Conservation (phyloP, 352 stramenopile genomes). For the Phytophthora pseudosyringae region DNA sequence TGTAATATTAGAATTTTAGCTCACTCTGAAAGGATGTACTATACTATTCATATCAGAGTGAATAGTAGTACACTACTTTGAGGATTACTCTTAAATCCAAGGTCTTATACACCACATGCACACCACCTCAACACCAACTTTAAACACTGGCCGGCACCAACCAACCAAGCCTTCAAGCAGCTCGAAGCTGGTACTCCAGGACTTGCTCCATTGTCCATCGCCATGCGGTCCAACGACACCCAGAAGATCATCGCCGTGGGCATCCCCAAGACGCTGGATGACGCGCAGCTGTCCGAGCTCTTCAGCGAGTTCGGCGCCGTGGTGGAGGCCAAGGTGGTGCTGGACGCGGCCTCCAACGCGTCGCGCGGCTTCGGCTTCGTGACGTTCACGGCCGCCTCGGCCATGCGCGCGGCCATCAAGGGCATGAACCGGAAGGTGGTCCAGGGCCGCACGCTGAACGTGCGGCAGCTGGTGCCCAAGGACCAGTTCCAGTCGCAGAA, state of each 20-base stretch:
- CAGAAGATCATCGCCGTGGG: conserved; percentile 89
- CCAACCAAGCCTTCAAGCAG: conserved; percentile 13
- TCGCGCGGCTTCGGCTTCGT: conserved; percentile 87
- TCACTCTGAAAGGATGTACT: too few relatives aligned
- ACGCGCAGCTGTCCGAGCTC: conserved; percentile 69
- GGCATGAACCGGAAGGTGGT: conserved; percentile 80
- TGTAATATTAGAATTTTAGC: too few relatives aligned
- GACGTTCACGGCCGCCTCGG: conserved; percentile 73
- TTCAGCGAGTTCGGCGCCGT: conserved; percentile 78
- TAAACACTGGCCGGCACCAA: not conserved
- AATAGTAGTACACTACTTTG: too few relatives aligned
- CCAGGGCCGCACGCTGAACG: conserved; percentile 75
- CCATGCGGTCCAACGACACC: conserved; percentile 78
- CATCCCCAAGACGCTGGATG: conserved; percentile 78
- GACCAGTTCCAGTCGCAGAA: conserved; percentile 67
- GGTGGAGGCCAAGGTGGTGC: conserved; percentile 77
- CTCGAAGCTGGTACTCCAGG: not conserved
- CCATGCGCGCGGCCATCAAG: conserved; percentile 77
- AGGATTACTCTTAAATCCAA: too few relatives aligned
- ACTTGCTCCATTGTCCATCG: not conserved
- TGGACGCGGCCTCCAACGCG: conserved; percentile 60
- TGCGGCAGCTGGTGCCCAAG: conserved; percentile 77
- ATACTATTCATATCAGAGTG: too few relatives aligned
- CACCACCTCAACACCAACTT: not conserved
- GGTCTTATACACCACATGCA: not conserved